Percentiles rank a stretch among this genome's conserved stretches.
These are phyloP conservation scores for Epipyxis sp. DNA, from an alignment of 108 stramenopile species.

Conservation along the genomic window DNA sequence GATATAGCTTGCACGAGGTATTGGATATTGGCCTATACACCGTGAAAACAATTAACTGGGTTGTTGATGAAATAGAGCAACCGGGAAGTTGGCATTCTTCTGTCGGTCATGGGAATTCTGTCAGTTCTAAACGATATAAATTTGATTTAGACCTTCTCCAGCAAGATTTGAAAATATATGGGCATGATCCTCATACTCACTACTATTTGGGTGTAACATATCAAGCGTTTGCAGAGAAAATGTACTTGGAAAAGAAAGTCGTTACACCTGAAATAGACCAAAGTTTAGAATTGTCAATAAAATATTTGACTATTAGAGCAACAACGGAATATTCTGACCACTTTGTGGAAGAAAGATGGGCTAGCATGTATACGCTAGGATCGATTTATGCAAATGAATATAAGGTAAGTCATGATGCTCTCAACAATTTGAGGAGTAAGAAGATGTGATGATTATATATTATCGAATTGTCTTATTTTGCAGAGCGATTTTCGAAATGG, in stretches of 20 bases:
- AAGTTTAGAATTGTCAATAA: slow-evolving; percentile 28
- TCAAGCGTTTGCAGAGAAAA: slow-evolving; percentile 34
- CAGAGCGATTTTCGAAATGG: background rate
- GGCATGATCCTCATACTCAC: slow-evolving; percentile 47
- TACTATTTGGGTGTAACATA: slow-evolving; percentile 49
- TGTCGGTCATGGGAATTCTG: slow-evolving; percentile 41
- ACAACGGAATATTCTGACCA: slow-evolving; percentile 14
- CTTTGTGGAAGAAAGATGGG: slow-evolving; percentile 44
- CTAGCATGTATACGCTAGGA: slow-evolving; percentile 42
- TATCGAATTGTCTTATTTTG: too few relatives aligned
- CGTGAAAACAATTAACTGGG: slow-evolving; percentile 35
- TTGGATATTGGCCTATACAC: slow-evolving; percentile 33
- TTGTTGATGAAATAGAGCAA: slow-evolving; percentile 46
- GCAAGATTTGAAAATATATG: slow-evolving; percentile 37
- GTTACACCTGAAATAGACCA: slow-evolving; percentile 25
- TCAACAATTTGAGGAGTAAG: too few relatives aligned
- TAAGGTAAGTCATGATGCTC: too few relatives aligned
- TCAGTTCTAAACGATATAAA: slow-evolving; percentile 31
- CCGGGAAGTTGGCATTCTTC: slow-evolving; percentile 41
- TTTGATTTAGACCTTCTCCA: slow-evolving; percentile 44
- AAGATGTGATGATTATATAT: too few relatives aligned
- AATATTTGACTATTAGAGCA: slow-evolving; percentile 31
- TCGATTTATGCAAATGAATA: slow-evolving; percentile 40
- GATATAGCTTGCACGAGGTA: slow-evolving; percentile 47
- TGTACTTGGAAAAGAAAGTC: slow-evolving; percentile 36